Conservation (phyloP, 495 filamentous ascomycete species). For the Penicillium alfredii region DNA sequence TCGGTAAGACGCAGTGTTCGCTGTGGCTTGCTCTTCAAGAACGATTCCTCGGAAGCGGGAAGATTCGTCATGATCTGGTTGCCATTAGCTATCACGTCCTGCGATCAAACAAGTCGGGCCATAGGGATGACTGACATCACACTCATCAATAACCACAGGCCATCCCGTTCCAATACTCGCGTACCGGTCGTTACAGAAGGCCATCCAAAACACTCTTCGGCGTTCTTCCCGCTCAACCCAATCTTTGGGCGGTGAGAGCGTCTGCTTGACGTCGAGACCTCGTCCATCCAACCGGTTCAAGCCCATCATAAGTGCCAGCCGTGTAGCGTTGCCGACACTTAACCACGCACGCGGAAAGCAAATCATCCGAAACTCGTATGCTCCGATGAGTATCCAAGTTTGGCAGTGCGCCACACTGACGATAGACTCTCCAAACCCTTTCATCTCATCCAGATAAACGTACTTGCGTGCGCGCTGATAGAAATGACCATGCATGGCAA, state of each 20-base stretch:
- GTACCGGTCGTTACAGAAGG: conserved; percentile 83
- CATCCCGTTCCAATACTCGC: conserved; percentile 97
- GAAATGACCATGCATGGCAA: conserved; percentile 70
- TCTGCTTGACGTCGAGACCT: conserved; percentile 91
- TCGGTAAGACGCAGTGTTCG: conserved; percentile 62
- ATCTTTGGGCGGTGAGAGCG: conserved; percentile 74
- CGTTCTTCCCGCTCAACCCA: conserved; percentile 93
- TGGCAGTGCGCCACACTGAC: conserved; percentile 79
- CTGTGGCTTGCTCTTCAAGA: conserved; percentile 68
- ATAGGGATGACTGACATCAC: conserved; percentile 54
- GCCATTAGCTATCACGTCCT: conserved; percentile 7
- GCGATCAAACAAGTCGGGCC: not conserved
- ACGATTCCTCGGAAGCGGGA: conserved; percentile 82
- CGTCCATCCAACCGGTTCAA: conserved; percentile 81
- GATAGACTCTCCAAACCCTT: conserved; percentile 82
- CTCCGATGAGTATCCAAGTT: conserved; percentile 69
- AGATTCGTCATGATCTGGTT: conserved; percentile 72
- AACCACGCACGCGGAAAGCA: conserved; percentile 96
- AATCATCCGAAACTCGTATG: conserved; percentile 96
- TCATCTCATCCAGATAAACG: conserved; percentile 83
- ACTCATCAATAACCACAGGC: conserved; percentile 91
- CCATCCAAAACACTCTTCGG: conserved; percentile 90
- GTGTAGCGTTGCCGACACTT: conserved; percentile 70
- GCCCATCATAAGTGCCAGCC: conserved; percentile 86
- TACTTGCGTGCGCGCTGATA: conserved; percentile 88